Evolutionary conservation across 179 eudicot species (phyloP).

Genomic region (Dionaea muscipula): DNA sequence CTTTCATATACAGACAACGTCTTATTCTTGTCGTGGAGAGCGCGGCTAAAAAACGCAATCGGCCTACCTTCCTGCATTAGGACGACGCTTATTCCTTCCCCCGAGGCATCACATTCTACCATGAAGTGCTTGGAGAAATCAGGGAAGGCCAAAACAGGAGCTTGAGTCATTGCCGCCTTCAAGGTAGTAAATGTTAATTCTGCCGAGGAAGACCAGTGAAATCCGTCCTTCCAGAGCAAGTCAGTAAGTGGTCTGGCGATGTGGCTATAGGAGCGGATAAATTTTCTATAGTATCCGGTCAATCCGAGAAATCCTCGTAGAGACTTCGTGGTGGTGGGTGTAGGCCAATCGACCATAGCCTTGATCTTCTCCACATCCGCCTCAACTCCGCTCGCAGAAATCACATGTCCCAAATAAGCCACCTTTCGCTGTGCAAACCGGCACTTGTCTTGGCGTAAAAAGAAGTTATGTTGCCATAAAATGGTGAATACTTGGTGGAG

Average conservation of each 20-base stretch:
- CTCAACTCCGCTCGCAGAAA: too few relatives aligned
- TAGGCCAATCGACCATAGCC: too few relatives aligned
- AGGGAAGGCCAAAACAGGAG: not conserved
- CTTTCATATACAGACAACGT: not conserved
- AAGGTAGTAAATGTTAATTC: not conserved
- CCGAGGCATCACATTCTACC: constrained; percentile 4
- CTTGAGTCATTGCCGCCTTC: not conserved
- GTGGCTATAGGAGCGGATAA: too few relatives aligned
- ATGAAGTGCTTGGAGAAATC: not conserved
- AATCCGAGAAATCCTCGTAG: too few relatives aligned
- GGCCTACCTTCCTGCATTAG: not conserved
- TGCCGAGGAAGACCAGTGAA: not conserved
- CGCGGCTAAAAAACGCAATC: not conserved
- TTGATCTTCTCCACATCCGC: too few relatives aligned
- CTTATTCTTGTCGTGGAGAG: not conserved
- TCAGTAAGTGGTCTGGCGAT: constrained; percentile 3
- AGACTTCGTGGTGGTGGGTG: not conserved
- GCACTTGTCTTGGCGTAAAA: too few relatives aligned
- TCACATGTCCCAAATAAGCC: too few relatives aligned
- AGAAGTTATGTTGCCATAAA: too few relatives aligned
- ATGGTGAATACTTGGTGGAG: not conserved
- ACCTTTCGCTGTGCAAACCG: too few relatives aligned
- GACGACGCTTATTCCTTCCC: not conserved
- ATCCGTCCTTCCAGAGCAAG: not conserved
- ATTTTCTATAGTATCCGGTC: too few relatives aligned